Conservation (phyloP, 2,329 filamentous ascomycete genomes). For the Aspergillus texensis region DNA sequence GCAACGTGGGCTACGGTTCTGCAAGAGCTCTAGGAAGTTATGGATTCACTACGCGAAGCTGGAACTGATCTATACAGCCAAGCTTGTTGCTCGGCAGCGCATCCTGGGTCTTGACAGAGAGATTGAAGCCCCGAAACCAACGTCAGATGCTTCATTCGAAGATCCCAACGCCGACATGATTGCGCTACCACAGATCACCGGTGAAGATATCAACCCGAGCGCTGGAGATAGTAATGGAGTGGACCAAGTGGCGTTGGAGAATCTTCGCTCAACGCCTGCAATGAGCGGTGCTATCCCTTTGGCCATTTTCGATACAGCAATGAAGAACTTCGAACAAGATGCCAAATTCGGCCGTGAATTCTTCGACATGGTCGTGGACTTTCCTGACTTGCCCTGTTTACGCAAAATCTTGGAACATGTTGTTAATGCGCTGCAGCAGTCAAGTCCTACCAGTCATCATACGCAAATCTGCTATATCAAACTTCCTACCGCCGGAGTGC, state of each 20-base stretch:
- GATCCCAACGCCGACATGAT: conserved; percentile 59
- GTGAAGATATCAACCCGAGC: conserved; percentile 63
- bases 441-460: conserved; percentile 62
- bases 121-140: conserved; percentile 42
- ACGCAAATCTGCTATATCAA: conserved; percentile 72
- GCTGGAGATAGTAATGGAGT: conserved; percentile 56
- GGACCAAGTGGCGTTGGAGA: conserved; percentile 61
- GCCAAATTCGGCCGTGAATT: conserved; percentile 71
- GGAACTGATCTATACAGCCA: conserved; percentile 89
- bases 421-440: conserved; percentile 61
- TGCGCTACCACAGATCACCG: conserved; percentile 61
- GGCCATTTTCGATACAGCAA: conserved; percentile 85
- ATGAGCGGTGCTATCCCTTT: conserved; percentile 91
- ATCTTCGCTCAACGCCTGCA: conserved; percentile 72
- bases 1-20: conserved; percentile 89
- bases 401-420: conserved; percentile 73
- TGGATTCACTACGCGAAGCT: conserved; percentile 90
- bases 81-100: conserved; percentile 73
- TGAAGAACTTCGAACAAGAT: conserved; percentile 73
- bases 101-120: conserved; percentile 63
- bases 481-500: conserved; percentile 69
- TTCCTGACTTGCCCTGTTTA: conserved; percentile 67
- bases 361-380: conserved; percentile 76
- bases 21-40: conserved; percentile 69
- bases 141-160: conserved; percentile 39